These are phyloP conservation scores for Lignosus rhinocerotis DNA, from an alignment of 1,284 basidiomycete species.

Conservation along the genomic window DNA sequence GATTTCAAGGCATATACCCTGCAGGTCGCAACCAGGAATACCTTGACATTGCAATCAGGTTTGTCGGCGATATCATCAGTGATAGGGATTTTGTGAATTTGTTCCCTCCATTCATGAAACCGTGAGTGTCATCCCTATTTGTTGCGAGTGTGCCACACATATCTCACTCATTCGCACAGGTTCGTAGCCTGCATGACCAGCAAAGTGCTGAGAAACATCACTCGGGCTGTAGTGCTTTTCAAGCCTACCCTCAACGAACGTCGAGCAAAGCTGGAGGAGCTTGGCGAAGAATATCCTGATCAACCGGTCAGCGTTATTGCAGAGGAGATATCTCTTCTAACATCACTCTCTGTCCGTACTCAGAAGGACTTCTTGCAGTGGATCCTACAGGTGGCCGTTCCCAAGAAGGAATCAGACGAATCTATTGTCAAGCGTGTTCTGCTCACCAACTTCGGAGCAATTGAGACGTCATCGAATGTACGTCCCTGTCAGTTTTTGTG, in stretches of 20 bases:
- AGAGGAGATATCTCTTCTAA: background rate
- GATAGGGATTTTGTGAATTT: constrained; percentile 19
- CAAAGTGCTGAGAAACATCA: background rate
- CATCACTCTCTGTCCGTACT: background rate
- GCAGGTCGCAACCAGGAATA: constrained; percentile 27
- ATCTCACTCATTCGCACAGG: background rate
- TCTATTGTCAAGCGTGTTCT: constrained; percentile 27
- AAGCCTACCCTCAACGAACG: constrained; percentile 25
- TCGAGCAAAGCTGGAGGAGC: constrained; percentile 5
- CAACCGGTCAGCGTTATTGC: constrained; percentile 23
- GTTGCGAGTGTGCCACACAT: no score
- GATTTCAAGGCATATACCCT: background rate
- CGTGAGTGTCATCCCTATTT: constrained; percentile 22
- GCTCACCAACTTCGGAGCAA: constrained; percentile 34
- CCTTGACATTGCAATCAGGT: constrained; percentile 16
- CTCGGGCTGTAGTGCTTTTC: constrained; percentile 5
- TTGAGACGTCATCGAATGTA: constrained; percentile 35
- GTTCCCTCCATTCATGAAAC: constrained; percentile 31
- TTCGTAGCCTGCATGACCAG: background rate
- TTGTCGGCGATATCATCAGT: constrained; percentile 1
- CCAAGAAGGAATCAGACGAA: constrained; percentile 14
- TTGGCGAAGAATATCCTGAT: constrained; percentile 25
- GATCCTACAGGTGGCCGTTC: constrained; percentile 28
- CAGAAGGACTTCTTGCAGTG: constrained; percentile 32
- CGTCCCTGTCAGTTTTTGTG: no score